These are phyloP conservation scores for Lactarius deliciosus DNA, from an alignment of 768 basidiomycete species.

Conservation along the genomic window DNA sequence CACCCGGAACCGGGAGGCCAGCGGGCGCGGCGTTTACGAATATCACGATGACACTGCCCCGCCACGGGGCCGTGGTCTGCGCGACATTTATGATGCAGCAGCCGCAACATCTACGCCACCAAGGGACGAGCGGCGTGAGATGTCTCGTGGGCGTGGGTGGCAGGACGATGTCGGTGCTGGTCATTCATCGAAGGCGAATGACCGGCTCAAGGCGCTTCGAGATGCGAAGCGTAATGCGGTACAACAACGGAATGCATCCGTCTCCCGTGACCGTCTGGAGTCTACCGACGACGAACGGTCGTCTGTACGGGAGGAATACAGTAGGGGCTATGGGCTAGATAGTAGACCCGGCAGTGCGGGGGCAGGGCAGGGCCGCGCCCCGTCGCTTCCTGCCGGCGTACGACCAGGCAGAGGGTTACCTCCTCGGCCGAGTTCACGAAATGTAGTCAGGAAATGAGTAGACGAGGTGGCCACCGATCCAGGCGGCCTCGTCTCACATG, in stretches of 20 bases:
- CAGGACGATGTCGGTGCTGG: conserved; percentile 29
- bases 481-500: not conserved
- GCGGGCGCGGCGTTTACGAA: conserved; percentile 25
- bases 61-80: conserved; percentile 35
- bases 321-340: not conserved
- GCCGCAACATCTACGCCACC: not conserved
- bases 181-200: conserved; percentile 41
- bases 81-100: conserved; percentile 41
- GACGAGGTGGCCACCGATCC: not conserved
- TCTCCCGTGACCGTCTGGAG: not conserved
- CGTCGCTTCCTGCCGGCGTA: conserved; percentile 12
- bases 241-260: conserved; percentile 7
- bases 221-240: conserved; percentile 46
- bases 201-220: conserved; percentile 51
- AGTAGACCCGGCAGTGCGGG: not conserved
- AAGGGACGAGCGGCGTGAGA: not conserved
- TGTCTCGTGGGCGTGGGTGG: not conserved
- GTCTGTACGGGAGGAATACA: not conserved
- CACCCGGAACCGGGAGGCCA: conserved; percentile 19
- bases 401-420: conserved; percentile 11
- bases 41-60: conserved; percentile 27
- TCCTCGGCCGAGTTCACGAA: conserved; percentile 6
- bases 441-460: not conserved
- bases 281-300: not conserved
- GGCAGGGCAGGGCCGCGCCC: not conserved